Percentiles rank a stretch among this genome's conserved stretches.
These are phyloP conservation scores for Phytophthora gonapodyides DNA, from an alignment of 352 stramenopile species.

Conservation along the genomic window DNA sequence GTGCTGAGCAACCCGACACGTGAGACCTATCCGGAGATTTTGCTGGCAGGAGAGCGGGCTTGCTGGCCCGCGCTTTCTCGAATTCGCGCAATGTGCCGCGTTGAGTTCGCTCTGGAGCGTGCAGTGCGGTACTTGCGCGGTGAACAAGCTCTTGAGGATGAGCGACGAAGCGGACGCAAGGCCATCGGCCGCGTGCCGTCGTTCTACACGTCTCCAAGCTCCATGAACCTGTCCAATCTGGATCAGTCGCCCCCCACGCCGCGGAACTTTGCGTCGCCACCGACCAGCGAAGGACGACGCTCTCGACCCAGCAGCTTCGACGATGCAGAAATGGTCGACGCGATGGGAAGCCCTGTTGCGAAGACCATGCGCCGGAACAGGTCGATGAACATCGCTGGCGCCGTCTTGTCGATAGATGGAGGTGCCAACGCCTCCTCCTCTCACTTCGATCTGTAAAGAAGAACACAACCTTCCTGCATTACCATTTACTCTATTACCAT, in stretches of 20 bases:
- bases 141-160: constrained; percentile 83
- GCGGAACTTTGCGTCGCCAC: constrained; percentile 11
- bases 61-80: constrained; percentile 94
- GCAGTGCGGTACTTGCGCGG: constrained; percentile 80
- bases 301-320: constrained; percentile 34
- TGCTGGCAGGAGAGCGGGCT: constrained; percentile 91
- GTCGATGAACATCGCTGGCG: constrained; percentile 81
- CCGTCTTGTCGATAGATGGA: constrained; percentile 83
- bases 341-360: constrained; percentile 17
- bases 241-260: constrained; percentile 47
- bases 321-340: constrained; percentile 30
- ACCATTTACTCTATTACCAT: constrained; percentile 39
- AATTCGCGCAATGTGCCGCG: constrained; percentile 96
- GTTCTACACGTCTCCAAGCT: constrained; percentile 89
- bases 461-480: constrained; percentile 24
- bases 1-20: constrained; percentile 83
- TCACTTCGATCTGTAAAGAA: constrained; percentile 50
- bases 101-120: constrained; percentile 96
- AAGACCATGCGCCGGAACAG: constrained; percentile 65
- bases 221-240: constrained; percentile 82
- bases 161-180: constrained; percentile 69
- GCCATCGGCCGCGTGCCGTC: constrained; percentile 81
- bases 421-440: constrained; percentile 34
- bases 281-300: constrained; percentile 21
- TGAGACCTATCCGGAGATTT: constrained; percentile 64